Conservation (phyloP, 2,329 filamentous ascomycete species). For the Xylariaceae sp. region DNA sequence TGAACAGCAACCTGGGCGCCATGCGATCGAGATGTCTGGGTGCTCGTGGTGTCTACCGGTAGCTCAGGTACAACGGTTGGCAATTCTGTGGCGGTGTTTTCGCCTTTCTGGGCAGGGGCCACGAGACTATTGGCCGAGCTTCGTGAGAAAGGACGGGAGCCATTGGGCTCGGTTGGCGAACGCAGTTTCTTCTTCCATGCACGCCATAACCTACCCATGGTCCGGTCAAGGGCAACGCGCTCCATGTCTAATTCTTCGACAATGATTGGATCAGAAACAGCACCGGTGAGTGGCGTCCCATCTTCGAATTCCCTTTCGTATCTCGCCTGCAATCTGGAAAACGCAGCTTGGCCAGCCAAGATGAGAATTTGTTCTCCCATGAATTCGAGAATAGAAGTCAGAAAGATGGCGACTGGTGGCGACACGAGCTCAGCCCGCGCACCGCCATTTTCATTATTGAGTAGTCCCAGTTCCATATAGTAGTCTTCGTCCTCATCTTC, state of each 20-base stretch:
- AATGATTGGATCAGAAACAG: conserved; percentile 61
- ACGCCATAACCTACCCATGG: conserved; percentile 84
- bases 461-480: conserved; percentile 74
- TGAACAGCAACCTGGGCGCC: neutral
- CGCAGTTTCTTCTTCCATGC: conserved; percentile 87
- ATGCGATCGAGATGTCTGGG: conserved; percentile 12
- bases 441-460: conserved; percentile 54
- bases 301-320: conserved; percentile 56
- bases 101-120: conserved; percentile 34
- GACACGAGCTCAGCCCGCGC: conserved; percentile 67
- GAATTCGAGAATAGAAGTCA: conserved; percentile 91
- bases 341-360: conserved; percentile 81
- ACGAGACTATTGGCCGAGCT: conserved; percentile 38
- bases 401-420: conserved; percentile 88
- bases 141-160: conserved; percentile 46
- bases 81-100: conserved; percentile 37
- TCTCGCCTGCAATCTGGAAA: conserved; percentile 56
- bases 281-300: conserved; percentile 41
- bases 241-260: conserved; percentile 92
- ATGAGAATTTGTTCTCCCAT: conserved; percentile 86
- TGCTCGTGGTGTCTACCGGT: conserved; percentile 22
- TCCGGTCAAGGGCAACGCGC: conserved; percentile 82
- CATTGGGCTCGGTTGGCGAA: conserved; percentile 45
- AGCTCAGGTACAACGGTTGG: conserved; percentile 34
- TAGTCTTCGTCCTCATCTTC: conserved; percentile 96